These are phyloP conservation scores for Fusarium decemcellulare DNA, from an alignment of 2,329 filamentous ascomycete genomes.

Conservation along the genomic window DNA sequence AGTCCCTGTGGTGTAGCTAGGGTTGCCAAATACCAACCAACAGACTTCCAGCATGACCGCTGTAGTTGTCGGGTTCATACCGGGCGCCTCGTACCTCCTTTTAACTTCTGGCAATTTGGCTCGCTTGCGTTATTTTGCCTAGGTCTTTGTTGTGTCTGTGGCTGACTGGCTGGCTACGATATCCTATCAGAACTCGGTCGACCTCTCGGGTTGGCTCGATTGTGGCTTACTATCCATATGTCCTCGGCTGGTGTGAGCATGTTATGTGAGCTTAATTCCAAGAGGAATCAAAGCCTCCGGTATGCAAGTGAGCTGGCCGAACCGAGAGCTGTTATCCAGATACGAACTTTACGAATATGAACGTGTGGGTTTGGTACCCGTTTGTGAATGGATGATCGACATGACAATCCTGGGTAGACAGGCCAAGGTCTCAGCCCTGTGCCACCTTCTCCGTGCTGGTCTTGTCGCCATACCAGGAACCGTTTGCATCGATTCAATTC, in stretches of 20 bases:
- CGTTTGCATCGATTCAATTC: constrained; percentile 13
- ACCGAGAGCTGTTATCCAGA: constrained; percentile 1
- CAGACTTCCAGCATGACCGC: background rate
- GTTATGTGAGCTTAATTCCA: background rate
- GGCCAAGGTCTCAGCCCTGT: constrained; percentile 27
- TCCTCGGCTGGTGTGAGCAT: background rate
- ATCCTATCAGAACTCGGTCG: background rate
- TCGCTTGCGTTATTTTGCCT: background rate
- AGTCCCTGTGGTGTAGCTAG: background rate
- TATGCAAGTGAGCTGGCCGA: constrained; percentile 6
- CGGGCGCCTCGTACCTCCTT: background rate
- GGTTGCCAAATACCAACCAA: background rate
- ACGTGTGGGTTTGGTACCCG: constrained; percentile 2
- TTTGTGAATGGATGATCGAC: constrained; percentile 19
- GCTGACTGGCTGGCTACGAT: background rate
- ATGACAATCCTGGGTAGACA: background rate
- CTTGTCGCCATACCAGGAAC: constrained; percentile 1
- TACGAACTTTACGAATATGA: constrained; percentile 3
- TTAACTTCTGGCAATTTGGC: background rate
- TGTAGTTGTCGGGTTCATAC: background rate
- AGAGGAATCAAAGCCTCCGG: background rate
- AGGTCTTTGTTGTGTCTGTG: background rate
- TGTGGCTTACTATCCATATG: background rate
- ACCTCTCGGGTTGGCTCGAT: background rate
- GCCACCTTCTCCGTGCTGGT: background rate